Evolutionary conservation across 495 filamentous ascomycete species (phyloP), one percentile per base, ranked within the genome.

Genomic region (Talaromyces adpressus): DNA sequence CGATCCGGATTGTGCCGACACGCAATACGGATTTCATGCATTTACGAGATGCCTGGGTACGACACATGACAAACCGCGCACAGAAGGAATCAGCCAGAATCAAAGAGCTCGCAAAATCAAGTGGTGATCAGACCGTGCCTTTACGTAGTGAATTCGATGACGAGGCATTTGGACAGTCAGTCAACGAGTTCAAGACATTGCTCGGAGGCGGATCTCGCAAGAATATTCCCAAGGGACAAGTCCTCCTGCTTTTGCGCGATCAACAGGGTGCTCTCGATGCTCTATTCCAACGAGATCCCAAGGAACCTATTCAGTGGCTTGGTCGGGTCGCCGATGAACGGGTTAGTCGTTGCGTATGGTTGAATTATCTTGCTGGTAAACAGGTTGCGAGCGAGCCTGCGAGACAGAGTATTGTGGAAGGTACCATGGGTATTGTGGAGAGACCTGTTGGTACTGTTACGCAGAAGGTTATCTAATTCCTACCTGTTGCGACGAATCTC

Each of bases 1-100:
- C 86, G 1, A 84, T 92, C 71, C 82, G 92, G 6, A 86, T 97
- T 58, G 87, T 93, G 8, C 94, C 95, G 0, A 89, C 88, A 0
- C 81, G 91, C 34, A 91, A 92, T 72, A 97, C 94, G 4, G 92
- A 97, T 73, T 97, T 96, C 75, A 81, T 87, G 71, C 94, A 98
- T 70, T 70, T 98, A 65, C 83, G 92, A 34, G 94, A 98, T 71
- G 93, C 90, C 0, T 97, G 90, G 80, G 90, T 98, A 22, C 83
- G 91, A 2, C 88, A 89, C 18, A 88, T 98, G 65, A 89, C 90
- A 34, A 84, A 80, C 2, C 83, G 89, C n/a, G 86, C 86, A 18
- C 79, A 77, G 65, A 76, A 78, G 57, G 74, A 72, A 0, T 65
- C 65, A 29, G 71, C 68, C 32, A 54, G 30, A 22, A 22, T 49